Evolutionary conservation across 2,329 filamentous ascomycete species (phyloP).

Genomic region (Penicillium sp.): DNA sequence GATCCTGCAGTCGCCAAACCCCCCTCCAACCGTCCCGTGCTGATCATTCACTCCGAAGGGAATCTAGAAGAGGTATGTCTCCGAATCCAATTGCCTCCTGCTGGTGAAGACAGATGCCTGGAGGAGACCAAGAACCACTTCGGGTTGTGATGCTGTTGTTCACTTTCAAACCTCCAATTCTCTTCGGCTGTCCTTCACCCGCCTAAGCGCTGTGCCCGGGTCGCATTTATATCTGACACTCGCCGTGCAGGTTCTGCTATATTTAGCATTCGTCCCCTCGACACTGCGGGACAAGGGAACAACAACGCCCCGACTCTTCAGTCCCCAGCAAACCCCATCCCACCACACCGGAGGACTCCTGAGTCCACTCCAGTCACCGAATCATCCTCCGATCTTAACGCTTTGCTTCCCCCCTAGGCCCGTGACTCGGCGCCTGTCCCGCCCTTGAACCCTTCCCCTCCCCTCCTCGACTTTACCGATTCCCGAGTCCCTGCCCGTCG

Average conservation of each 20-base stretch:
- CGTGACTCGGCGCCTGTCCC: neutral
- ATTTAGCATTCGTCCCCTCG: conserved; percentile 34
- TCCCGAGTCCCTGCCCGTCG: conserved; percentile 4
- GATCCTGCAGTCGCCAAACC: conserved; percentile 8
- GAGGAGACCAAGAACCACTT: no score
- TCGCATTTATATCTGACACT: conserved; percentile 29
- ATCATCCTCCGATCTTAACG: conserved; percentile 1
- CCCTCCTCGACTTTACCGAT: conserved; percentile 6
- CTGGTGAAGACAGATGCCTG: no score
- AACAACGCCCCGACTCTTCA: conserved; percentile 12
- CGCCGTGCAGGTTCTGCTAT: conserved; percentile 32
- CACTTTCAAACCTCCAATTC: neutral
- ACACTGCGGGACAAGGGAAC: conserved; percentile 25
- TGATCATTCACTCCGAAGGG: conserved; percentile 10
- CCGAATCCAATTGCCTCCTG: conserved; percentile 9
- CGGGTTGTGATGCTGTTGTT: no score
- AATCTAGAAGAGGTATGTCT: conserved; percentile 11
- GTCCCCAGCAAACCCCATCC: conserved; percentile 5
- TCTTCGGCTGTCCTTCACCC: conserved; percentile 4
- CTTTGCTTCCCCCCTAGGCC: neutral
- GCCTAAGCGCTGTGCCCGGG: conserved; percentile 20
- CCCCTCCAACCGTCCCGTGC: conserved; percentile 1
- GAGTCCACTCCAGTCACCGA: neutral
- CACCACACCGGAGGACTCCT: conserved; percentile 5
- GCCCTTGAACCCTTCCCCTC: conserved; percentile 7